Evolutionary conservation across 345 rosid species (phyloP).

Genomic region (Eucalyptus decipiens): DNA sequence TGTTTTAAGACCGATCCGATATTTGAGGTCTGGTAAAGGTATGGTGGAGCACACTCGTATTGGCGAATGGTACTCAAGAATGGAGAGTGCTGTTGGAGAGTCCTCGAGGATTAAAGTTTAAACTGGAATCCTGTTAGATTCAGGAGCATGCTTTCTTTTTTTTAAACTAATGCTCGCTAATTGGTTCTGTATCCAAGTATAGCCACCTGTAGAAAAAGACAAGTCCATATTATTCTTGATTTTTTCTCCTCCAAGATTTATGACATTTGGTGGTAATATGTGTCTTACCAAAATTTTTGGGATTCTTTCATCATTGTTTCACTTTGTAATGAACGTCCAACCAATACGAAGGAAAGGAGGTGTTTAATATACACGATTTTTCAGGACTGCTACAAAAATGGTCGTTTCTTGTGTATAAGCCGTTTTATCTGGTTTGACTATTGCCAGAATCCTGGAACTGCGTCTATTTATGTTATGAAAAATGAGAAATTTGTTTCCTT

Average conservation of each 20-base stretch:
- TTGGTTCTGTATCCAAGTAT: neutral
- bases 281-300: neutral
- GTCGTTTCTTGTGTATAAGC: too few species aligned
- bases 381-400: neutral
- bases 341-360: neutral
- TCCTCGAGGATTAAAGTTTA: conserved; percentile 26
- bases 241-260: neutral
- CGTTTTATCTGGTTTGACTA: neutral
- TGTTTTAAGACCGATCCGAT: conserved; percentile 52
- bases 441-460: neutral
- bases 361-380: neutral
- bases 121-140: neutral
- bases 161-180: neutral
- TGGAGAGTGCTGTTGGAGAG: conserved; percentile 47
- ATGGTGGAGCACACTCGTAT: conserved; percentile 67
- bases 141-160: neutral
- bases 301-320: neutral
- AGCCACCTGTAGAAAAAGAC: neutral
- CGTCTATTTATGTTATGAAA: neutral
- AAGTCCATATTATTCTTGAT: neutral
- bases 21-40: conserved; percentile 49
- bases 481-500: neutral
- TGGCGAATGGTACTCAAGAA: conserved; percentile 56
- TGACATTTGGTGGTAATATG: neutral
- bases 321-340: neutral